Base-by-base conservation (phyloP, 441 rosid species). In the Populus hybrid region DNA sequence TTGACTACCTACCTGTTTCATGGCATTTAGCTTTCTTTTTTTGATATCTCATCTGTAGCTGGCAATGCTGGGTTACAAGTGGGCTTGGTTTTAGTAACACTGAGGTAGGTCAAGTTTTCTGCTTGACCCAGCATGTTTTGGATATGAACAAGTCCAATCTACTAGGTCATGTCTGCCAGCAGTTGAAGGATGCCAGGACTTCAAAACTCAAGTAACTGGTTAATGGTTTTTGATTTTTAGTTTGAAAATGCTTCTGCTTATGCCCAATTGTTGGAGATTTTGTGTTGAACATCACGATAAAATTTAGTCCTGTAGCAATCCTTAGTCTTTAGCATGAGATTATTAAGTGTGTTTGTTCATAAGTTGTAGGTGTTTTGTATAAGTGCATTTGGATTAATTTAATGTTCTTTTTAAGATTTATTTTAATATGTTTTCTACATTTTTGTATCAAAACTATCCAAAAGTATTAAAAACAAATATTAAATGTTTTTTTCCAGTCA, bases 1-100 rank as follows among this genome's bases (percentile, higher is more conserved):
- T 79, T 69, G 83, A 80, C 81, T 23, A 32, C 16, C 77, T 8
- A 81, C 16, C 75, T 6, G 69, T 14, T 20, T 12, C 53, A 50
- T 26, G 74, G 38, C 77, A 57, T 72, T 30, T 72, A 68, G 21
- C 5, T 3, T 38, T 35, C 70, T 6, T 11, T 34, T 12, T 35
- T 16, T 12, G 42, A 23, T 18, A 1, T 59, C 38, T 3, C 26
- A 61, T 21, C 3, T 14, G 6, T 21, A 64, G 75, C 57, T 78
- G 36, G 53, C 38, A 35, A 14, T 24, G 40, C 67, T 50, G 53
- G 50, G 50, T 24, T 30, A 68, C 68, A 34, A 24, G 68, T 69
- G 20, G 57, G 67, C 10, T 75, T 69, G 10, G 68, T 36, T 35
- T 35, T 1, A 20, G 32, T 32, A 32, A 32, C 34, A 32, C 34